Percentiles rank a stretch among this genome's conserved stretches.
phyloP scores from a whole-genome alignment of 2,329 filamentous ascomycete genomes.

The Fusarium temperatum region DNA sequence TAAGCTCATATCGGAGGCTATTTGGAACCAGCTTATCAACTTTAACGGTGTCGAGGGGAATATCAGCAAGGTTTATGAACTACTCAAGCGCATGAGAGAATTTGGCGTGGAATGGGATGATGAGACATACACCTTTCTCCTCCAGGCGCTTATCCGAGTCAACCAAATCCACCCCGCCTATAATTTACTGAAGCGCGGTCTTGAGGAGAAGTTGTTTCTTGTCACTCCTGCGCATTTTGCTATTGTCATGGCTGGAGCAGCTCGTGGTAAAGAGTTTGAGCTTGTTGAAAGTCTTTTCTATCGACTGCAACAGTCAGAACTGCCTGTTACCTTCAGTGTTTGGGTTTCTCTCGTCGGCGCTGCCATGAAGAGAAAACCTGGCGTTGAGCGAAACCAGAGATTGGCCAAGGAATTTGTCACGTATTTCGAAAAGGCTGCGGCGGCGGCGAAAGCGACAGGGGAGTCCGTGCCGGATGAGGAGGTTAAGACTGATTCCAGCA shows the following conservation, averaged over 20 bases:
- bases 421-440: constrained; percentile 40
- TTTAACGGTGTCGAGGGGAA: constrained; percentile 72
- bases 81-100: constrained; percentile 60
- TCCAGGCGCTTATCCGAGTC: constrained; percentile 59
- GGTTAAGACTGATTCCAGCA: constrained; percentile 8
- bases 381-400: constrained; percentile 34
- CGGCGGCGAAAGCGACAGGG: constrained; percentile 1
- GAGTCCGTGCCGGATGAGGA: background rate
- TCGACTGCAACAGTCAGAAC: constrained; percentile 54
- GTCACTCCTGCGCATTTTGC: constrained; percentile 60
- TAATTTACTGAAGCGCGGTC: constrained; percentile 56
- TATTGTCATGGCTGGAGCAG: constrained; percentile 62
- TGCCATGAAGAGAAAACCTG: constrained; percentile 37
- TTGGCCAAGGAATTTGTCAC: constrained; percentile 44
- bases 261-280: constrained; percentile 55
- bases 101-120: constrained; percentile 57
- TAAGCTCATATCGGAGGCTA: constrained; percentile 62
- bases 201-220: constrained; percentile 55
- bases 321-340: constrained; percentile 54
- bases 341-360: constrained; percentile 54
- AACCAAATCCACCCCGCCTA: constrained; percentile 61
- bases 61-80: constrained; percentile 57
- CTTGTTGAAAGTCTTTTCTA: constrained; percentile 53
- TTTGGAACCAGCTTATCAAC: constrained; percentile 83
- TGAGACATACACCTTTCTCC: constrained; percentile 60